Base-by-base conservation (phyloP, 805 yeast genomes). In the Cyberlindnera bimundalis region DNA sequence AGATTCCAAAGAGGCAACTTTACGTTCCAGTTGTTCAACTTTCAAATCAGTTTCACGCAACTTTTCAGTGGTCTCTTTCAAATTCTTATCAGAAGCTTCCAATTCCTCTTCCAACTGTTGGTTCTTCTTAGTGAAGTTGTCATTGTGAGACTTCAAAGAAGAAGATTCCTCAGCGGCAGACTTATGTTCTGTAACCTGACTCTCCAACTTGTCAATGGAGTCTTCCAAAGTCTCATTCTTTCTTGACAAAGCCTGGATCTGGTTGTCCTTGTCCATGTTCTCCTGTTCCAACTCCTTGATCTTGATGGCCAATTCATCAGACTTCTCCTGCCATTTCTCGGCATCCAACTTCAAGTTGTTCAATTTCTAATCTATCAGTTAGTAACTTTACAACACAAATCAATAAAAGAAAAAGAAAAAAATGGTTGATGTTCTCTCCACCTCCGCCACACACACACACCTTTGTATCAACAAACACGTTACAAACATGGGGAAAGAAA, bases 271-370 rank as follows among this genome's bases (percentile, higher is more conserved):
- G 54, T 87, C 91, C 53, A 86, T 73, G 62, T 78, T 76, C 61
- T 88, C 96, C 71, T 91, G 97, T 68, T 91, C 98, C 66, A 91
- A 75, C 61, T 75, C 83, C 76, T 90, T 93, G 70, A 85, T 79
- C 65, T 81, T 81, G 50, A 74, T 79, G 47, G 80, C 68, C 58
- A 85, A 77, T 58, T 86, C 96, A 61, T 93, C 99, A 47, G 93
- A 82, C 74, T 89, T 87, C 66, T 88, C 96, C 73, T 91, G 96
- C 88, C 99, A 95, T 58, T 83, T 74, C 73, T 93, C 99, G 53
- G 96, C 91, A 64, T 93, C 98, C 59, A 86, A 74, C 71, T 91
- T 90, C 67, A 93, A 80, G 68, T 81, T 81, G 75, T 73, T 82
- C 71, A 89, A 73, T 78, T 88, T 89, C 95, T 86, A 7, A 10